Conservation (phyloP, 169 alveolate genomes). For the Plasmodium sp. region DNA sequence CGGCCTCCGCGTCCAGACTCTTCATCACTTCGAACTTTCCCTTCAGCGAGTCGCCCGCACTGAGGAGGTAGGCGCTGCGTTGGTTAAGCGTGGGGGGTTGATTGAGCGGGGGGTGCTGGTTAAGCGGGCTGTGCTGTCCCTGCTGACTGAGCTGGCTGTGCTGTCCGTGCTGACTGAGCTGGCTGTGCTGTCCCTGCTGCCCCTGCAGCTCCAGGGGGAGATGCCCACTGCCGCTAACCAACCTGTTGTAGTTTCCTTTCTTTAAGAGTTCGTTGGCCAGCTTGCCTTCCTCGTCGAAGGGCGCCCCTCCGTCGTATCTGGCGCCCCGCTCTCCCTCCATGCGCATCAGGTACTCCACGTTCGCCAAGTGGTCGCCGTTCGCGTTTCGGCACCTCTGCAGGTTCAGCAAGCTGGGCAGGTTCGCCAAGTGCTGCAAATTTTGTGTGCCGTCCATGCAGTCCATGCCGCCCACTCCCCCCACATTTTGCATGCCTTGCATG, state of each 20-base stretch:
- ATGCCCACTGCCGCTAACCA: not conserved
- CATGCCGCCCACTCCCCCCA: not conserved
- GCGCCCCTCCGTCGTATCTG: not conserved
- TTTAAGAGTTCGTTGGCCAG: not conserved
- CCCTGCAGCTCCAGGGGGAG: not conserved
- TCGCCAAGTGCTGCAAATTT: not conserved
- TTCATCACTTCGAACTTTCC: not conserved
- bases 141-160: too few relatives aligned
- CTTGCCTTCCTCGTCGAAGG: not conserved
- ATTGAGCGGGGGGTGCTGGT: too few relatives aligned
- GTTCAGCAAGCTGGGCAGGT: not conserved
- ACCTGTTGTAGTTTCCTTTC: not conserved
- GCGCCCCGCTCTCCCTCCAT: not conserved
- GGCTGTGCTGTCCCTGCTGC: too few relatives aligned
- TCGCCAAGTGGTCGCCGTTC: not conserved
- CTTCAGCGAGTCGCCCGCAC: not conserved
- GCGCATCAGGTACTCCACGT: not conserved
- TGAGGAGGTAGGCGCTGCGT: not conserved
- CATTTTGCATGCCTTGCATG: not conserved
- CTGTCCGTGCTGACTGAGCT: too few relatives aligned
- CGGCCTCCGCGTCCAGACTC: not conserved
- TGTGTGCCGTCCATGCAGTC: not conserved
- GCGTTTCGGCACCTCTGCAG: not conserved
- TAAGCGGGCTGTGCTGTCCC: too few relatives aligned
- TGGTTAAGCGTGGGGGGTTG: too few relatives aligned